Evolutionary conservation across 1,139 yeast species (phyloP).

Genomic region (Pichia sp.): DNA sequence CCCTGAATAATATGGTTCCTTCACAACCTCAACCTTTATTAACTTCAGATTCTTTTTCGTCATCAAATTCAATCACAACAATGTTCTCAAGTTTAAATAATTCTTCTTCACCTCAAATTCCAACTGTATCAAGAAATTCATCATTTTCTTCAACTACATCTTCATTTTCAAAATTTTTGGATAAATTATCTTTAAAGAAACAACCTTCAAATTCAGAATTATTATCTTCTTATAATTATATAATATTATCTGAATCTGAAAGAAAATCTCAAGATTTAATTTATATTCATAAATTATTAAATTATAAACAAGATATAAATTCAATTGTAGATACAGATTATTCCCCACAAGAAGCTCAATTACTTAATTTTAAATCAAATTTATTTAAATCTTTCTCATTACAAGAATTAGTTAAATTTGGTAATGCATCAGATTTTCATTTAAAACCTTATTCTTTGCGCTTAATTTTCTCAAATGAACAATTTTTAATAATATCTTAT

Average conservation of each 20-base stretch:
- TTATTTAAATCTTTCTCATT: conserved; percentile 21
- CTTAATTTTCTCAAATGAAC: conserved; percentile 25
- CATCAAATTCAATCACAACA: neutral
- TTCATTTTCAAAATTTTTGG: conserved; percentile 9
- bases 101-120: neutral
- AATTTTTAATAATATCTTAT: conserved; percentile 24
- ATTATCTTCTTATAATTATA: neutral
- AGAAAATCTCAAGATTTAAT: conserved; percentile 10
- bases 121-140: neutral
- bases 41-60: neutral
- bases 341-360: conserved; percentile 11
- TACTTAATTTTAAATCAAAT: conserved; percentile 10
- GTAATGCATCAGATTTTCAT: conserved; percentile 27
- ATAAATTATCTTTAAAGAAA: conserved; percentile 6
- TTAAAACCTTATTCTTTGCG: conserved; percentile 27
- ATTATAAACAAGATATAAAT: conserved; percentile 14
- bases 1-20: neutral
- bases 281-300: conserved; percentile 12
- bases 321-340: conserved; percentile 11
- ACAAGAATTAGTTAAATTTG: conserved; percentile 27
- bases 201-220: neutral
- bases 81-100: neutral
- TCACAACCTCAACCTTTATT: conserved; percentile 4
- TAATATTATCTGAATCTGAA: conserved; percentile 6
- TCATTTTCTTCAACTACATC: neutral